A percentile compares a stretch with the other conserved stretches of the same genome.
phyloP scores from a whole-genome alignment of 73 alveolate species.

The Loxodes magnus region DNA sequence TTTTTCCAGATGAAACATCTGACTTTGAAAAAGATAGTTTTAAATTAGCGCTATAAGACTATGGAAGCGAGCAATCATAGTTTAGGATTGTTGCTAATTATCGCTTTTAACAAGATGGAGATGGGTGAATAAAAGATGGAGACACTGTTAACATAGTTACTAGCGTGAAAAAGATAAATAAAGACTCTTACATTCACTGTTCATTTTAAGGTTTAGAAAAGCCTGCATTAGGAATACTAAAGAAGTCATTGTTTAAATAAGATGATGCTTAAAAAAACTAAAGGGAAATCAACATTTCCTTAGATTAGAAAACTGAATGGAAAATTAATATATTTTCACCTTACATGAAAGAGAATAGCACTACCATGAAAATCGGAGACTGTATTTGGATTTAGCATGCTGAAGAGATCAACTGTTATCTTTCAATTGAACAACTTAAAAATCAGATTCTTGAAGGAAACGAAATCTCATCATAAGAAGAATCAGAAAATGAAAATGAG shows the following conservation, averaged over 20 bases:
- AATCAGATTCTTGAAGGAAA: no score
- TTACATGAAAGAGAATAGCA: not conserved
- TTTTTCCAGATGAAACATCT: not conserved
- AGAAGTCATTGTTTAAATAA: no score
- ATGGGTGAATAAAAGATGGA: constrained; percentile 5
- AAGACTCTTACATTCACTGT: no score
- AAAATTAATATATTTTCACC: not conserved
- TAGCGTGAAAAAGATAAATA: no score
- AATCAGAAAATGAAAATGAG: no score
- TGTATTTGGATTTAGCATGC: constrained; percentile 7
- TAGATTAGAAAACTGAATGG: constrained; percentile 13
- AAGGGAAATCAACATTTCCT: constrained; percentile 1
- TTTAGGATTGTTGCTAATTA: constrained; percentile 17
- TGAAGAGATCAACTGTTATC: constrained; percentile 10
- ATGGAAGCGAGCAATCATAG: constrained; percentile 22
- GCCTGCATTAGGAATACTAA: no score
- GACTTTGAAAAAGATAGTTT: constrained; percentile 27
- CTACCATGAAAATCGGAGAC: not conserved
- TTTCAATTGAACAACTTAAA: no score
- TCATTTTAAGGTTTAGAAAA: no score
- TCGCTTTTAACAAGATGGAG: not conserved
- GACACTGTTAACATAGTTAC: no score
- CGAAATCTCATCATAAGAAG: no score
- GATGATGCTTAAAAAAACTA: no score
- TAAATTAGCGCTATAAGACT: constrained; percentile 23